Conservation (phyloP, 1,284 basidiomycete species). For the Schizopora paradoxa region DNA sequence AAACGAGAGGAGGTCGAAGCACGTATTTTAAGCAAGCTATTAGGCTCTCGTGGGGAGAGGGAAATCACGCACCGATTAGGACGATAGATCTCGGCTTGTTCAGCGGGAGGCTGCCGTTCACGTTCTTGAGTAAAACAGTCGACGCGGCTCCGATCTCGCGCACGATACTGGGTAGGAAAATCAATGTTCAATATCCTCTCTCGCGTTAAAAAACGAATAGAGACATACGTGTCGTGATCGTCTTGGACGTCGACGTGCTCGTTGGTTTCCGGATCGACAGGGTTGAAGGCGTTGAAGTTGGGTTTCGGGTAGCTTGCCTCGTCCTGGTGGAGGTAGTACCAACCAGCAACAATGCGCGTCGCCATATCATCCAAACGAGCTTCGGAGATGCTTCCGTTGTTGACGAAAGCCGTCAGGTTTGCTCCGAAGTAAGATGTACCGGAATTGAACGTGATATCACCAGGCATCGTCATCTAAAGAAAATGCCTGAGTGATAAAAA, state of each 20-base stretch:
- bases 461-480: conserved; percentile 40
- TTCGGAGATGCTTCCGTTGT: conserved; percentile 62
- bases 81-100: conserved; percentile 52
- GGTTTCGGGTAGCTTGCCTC: conserved; percentile 47
- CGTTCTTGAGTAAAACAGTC: conserved; percentile 81
- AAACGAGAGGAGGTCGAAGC: conserved; percentile 17
- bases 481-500: neutral
- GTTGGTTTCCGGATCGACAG: conserved; percentile 48
- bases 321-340: conserved; percentile 64
- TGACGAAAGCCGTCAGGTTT: conserved; percentile 63
- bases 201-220: neutral
- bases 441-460: conserved; percentile 40
- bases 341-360: conserved; percentile 55
- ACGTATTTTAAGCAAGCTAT: conserved; percentile 15
- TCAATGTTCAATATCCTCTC: neutral
- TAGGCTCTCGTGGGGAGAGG: conserved; percentile 23
- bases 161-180: conserved; percentile 37
- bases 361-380: conserved; percentile 67
- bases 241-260: conserved; percentile 69
- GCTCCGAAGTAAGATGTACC: conserved; percentile 51
- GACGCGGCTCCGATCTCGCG: conserved; percentile 72
- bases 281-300: conserved; percentile 58
- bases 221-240: conserved; percentile 51
- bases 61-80: conserved; percentile 40
- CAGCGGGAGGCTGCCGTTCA: conserved; percentile 59